Evolutionary conservation across 2,329 filamentous ascomycete species (phyloP), one percentile per base, ranked within the genome.

Genomic region (Apiospora malaysiana): DNA sequence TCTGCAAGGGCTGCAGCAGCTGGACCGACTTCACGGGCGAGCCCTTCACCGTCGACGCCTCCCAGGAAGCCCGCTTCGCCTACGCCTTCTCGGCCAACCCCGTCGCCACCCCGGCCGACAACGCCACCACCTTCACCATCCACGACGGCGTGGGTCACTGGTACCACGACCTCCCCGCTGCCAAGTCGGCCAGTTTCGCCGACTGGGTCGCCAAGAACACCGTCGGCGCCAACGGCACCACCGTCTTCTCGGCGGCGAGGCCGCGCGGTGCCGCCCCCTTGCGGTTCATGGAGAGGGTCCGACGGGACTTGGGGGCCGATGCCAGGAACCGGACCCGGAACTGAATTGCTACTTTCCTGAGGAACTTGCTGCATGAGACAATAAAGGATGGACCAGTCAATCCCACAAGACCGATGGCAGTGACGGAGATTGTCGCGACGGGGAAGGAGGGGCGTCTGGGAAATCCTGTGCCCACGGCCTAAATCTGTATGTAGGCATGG

Each of bases 111-210:
- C 84, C 83, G 1, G 68, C 73, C 21, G 78, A 80, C 75, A 75
- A 76, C 27, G 77, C 79, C 14, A 79, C 80, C 4, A 75, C 75
- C 25, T 85, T 86, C 72, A 79, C 79, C 71, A 84, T 84, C 72
- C 84, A 86, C 73, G 81, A 84, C 66, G 79, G 78, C 70, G 78
- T 83, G 51, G 82, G 82, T 65, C 83, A 83, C 74, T 83, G 81
- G 79, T 77, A 78, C 45, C 81, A 83, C 72, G 79, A 83, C 72
- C 77, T 83, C 65, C 74, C 73, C 10, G 73, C 74, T 1, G 80
- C 80, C 12, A 75, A 78, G 68, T 80, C 81, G 3, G 74, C 79
- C 45, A 70, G 80, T 51, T 84, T 84, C 69, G 70, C 71, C 37
- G 70, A 73, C 14, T 82, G 80, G 80, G 77, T 78, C 23, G 70